Base-by-base conservation (phyloP, 768 basidiomycete species). In the Rhizopogon vulgaris region DNA sequence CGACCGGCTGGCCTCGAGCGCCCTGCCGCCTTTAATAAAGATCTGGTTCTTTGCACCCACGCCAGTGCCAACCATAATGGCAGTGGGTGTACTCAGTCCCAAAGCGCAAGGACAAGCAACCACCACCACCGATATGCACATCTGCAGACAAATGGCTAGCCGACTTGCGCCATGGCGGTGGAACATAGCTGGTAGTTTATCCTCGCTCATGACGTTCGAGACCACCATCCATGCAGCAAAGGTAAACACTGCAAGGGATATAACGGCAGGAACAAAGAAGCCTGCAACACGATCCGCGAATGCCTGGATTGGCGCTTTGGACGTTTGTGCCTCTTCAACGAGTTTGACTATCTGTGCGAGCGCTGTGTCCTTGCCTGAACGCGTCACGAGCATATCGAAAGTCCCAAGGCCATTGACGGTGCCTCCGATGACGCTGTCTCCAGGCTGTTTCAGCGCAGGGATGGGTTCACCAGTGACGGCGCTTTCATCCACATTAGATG, bases 21-120 rank as follows among this genome's bases (percentile, higher is more conserved):
- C 94, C 12, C 88, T 78, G 2, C 94, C 96, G 18, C 96, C 94
- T 66, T 99, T 99, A 81, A 99, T 98, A 41, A 99, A 72, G 53
- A 99, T 98, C 0, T 96, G 95, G 61, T 98, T 95, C 73, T 88
- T 80, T 8, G 96, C 96, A 1, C 96, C 96, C 52, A 98, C 84
- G 1, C 96, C 96, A 0, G 95, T 98, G 15, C 96, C 96, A 30
- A 98, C 96, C 96, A 98, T 98, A 70, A 98, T 93, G 2, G 95
- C 96, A 0, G 96, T 98, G 1, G 96, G 96, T 0, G 95, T 98
- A 51, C 90, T 91, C 53, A 98, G 78, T 4, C 95, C 96, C 32
- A 99, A 79, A 0, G 96, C 95, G 65, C 96, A 99, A 0, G 96
- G 96, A 68, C 96, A 99, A 18, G 96, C 95, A 48, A 99, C 94